These are phyloP conservation scores for Xylona heveae DNA, from an alignment of 495 filamentous ascomycete species.

Conservation along the genomic window DNA sequence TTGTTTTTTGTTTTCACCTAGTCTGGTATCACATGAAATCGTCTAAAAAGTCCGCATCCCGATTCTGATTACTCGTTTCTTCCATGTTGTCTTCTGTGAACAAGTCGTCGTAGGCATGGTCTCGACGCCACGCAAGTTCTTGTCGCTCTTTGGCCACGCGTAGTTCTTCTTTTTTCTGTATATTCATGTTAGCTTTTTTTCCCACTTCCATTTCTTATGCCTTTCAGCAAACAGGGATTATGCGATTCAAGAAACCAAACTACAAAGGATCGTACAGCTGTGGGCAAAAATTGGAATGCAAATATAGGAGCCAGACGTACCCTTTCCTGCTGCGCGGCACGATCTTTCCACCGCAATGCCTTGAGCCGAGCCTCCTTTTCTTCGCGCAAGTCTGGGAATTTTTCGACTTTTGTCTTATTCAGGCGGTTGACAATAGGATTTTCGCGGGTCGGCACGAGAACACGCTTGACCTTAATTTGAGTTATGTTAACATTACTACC, in stretches of 20 bases:
- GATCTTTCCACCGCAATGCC: slow-evolving; percentile 45
- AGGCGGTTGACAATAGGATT: slow-evolving; percentile 88
- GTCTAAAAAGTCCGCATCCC: slow-evolving; percentile 37
- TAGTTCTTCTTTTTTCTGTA: slow-evolving; percentile 60
- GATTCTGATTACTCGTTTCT: slow-evolving; percentile 44
- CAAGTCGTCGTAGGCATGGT: slow-evolving; percentile 83
- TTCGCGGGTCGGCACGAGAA: slow-evolving; percentile 54
- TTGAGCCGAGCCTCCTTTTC: slow-evolving; percentile 60
- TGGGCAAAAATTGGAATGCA: no score
- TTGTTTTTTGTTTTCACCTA: no score
- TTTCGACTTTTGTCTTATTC: slow-evolving; percentile 84
- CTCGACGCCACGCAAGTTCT: slow-evolving; percentile 81
- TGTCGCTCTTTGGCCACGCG: slow-evolving; percentile 53
- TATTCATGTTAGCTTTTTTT: no score
- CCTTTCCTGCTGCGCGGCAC: slow-evolving; percentile 40
- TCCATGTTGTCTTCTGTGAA: slow-evolving; percentile 46
- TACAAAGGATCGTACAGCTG: no score
- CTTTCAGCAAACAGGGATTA: no score
- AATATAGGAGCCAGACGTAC: no score
- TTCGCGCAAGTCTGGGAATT: slow-evolving; percentile 54
- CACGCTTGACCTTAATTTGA: slow-evolving; percentile 40
- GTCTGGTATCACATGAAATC: slow-evolving; percentile 81
- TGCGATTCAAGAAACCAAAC: no score
- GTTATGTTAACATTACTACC: neutral
- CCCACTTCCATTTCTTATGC: no score